Evolutionary conservation across 2,329 filamentous ascomycete species (phyloP), one percentile per base, ranked within the genome.

Genomic region (Hymenoscyphus fructigenus): DNA sequence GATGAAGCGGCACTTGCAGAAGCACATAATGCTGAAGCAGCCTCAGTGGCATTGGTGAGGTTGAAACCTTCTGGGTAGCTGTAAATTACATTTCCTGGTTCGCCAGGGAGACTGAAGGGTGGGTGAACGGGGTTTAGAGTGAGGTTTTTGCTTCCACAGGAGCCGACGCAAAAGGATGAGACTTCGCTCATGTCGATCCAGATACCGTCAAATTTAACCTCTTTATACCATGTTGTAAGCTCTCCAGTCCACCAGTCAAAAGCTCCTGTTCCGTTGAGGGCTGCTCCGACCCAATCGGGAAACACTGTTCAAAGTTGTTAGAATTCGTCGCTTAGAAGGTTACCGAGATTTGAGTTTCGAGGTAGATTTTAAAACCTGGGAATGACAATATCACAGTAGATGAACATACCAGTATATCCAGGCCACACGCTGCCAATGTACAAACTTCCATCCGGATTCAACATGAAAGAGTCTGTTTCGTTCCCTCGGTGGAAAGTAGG

Each of bases 161-260:
- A 84, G 67, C 82, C 86, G 55, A 79, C 77, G 73, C 84, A 86
- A 68, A 84, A 80, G 69, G 81, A 83, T 5, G 81, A 77, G 1
- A 79, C 81, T 72, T 87, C 84, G 65, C 86, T 87, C 84, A 90
- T 86, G 70, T 92, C 90, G 69, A 91, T 91, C 88, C 90, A 93
- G 1, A 94, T 79, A 0, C 85, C 91, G 67, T 94, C 91, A 57
- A 94, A 89, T 68, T 93, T 85, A 15, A 94, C 82, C 29, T 91
- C 91, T 1, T 78, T 82, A 0, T 86, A 79, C 78, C 91, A 91
- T 1, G 73, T 75, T 0, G 73, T 76, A 70, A 94, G 89, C 73
- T 93, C 84, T 3, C 81, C 80, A 67, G 86, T 87, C 91, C 91
- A 94, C 76, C 87, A 95, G 0, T 78, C 72, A 57, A 87, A 82